Percentiles rank a stretch among this genome's conserved stretches.
These are phyloP conservation scores for Candida tammaniensis DNA, from an alignment of 805 yeast genomes.

Conservation along the genomic window DNA sequence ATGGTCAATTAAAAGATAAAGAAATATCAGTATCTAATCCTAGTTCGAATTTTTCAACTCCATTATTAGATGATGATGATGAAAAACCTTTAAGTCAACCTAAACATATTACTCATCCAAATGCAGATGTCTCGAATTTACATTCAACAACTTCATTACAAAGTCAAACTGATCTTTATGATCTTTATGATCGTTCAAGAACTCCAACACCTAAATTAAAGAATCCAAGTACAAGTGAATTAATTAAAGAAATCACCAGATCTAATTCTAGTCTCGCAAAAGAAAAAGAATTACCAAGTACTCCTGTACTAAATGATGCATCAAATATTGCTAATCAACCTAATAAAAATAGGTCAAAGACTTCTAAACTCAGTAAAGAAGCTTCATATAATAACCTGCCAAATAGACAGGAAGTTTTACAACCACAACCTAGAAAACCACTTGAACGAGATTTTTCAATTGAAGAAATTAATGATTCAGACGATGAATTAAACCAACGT, in stretches of 20 bases:
- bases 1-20: slow-evolving; percentile 5
- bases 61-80: slow-evolving; percentile 6
- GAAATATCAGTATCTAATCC: neutral
- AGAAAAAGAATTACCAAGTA: slow-evolving; percentile 12
- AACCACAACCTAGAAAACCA: slow-evolving; percentile 6
- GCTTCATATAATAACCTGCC: too few relatives aligned
- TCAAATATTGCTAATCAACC: neutral
- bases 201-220: slow-evolving; percentile 13
- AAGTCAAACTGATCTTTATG: slow-evolving; percentile 13
- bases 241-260: slow-evolving; percentile 9
- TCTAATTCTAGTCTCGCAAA: slow-evolving; percentile 12
- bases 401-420: slow-evolving; percentile 1
- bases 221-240: slow-evolving; percentile 8
- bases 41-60: slow-evolving; percentile 7
- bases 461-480: slow-evolving; percentile 41
- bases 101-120: slow-evolving; percentile 12
- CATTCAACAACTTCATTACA: slow-evolving; percentile 4
- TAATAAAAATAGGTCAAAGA: too few relatives aligned
- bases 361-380: neutral
- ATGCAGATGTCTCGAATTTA: neutral
- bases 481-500: slow-evolving; percentile 28
- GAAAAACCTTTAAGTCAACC: slow-evolving; percentile 19
- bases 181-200: slow-evolving; percentile 13
- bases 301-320: slow-evolving; percentile 7
- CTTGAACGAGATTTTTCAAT: slow-evolving; percentile 30